These are phyloP conservation scores for Neoboletus subvelutipes DNA, from an alignment of 768 basidiomycete genomes.

Conservation along the genomic window DNA sequence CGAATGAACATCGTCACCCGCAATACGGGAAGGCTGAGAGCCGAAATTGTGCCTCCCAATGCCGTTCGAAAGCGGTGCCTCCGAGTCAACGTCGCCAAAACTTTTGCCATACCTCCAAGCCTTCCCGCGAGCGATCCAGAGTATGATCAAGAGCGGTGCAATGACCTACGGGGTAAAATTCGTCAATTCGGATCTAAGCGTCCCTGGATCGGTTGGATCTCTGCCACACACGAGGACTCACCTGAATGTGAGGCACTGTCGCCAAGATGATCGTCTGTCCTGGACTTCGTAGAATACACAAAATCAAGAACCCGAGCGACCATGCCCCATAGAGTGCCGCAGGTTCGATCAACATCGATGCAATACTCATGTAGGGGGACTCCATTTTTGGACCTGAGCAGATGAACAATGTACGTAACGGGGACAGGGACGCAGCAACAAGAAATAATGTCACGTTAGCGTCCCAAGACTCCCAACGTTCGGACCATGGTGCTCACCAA, in stretches of 20 bases:
- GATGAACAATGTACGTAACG: neutral
- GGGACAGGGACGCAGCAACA: neutral
- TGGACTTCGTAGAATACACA: constrained; percentile 15
- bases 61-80: neutral
- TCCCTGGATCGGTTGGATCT: neutral
- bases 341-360: constrained; percentile 24
- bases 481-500: constrained; percentile 20
- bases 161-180: constrained; percentile 16
- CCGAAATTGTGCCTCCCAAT: constrained; percentile 7
- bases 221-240: neutral
- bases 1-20: neutral
- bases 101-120: constrained; percentile 13
- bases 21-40: neutral
- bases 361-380: constrained; percentile 25
- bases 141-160: constrained; percentile 26
- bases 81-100: neutral
- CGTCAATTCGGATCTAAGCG: neutral
- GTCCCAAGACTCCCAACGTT: too few relatives aligned
- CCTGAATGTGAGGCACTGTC: constrained; percentile 26
- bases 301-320: constrained; percentile 24
- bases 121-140: constrained; percentile 23
- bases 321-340: constrained; percentile 25
- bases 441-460: neutral
- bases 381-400: constrained; percentile 12
- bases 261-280: constrained; percentile 22